Conservation (phyloP, 2,329 filamentous ascomycete genomes). For the Paracorniculantispora psalliotae region DNA sequence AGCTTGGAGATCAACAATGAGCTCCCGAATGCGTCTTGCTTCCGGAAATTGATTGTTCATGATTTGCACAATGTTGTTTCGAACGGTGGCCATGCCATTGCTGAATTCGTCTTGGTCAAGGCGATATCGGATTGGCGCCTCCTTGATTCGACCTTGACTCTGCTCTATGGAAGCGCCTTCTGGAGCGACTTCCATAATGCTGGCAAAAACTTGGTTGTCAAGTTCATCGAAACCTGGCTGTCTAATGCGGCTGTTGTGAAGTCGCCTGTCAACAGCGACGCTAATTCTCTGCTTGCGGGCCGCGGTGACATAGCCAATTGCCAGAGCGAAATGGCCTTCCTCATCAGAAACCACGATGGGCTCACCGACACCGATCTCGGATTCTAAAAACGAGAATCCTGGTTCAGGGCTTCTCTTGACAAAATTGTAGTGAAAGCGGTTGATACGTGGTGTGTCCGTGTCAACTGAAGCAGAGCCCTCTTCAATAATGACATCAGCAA, state of each 20-base stretch:
- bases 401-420: conserved; percentile 59
- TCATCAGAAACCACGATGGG: conserved; percentile 97
- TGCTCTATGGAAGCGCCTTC: conserved; percentile 50
- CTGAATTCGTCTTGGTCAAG: conserved; percentile 98
- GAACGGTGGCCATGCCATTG: conserved; percentile 91
- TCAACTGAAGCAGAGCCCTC: conserved; percentile 70
- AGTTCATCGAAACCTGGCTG: conserved; percentile 69
- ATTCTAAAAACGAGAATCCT: conserved; percentile 83
- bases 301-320: conserved; percentile 82
- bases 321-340: conserved; percentile 87
- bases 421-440: conserved; percentile 83
- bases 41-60: conserved; percentile 77
- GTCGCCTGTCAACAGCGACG: conserved; percentile 81
- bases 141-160: conserved; percentile 46
- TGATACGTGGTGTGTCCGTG: conserved; percentile 71
- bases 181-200: conserved; percentile 77
- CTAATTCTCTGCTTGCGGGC: conserved; percentile 72
- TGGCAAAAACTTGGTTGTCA: conserved; percentile 79
- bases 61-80: conserved; percentile 88
- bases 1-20: conserved; percentile 72
- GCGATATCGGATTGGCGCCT: conserved; percentile 64
- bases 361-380: conserved; percentile 80
- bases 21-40: conserved; percentile 64
- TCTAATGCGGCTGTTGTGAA: conserved; percentile 79
- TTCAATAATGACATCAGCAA: conserved; percentile 79